Conservation (phyloP, 1,284 basidiomycete species). For the Prillingera fragicola region DNA sequence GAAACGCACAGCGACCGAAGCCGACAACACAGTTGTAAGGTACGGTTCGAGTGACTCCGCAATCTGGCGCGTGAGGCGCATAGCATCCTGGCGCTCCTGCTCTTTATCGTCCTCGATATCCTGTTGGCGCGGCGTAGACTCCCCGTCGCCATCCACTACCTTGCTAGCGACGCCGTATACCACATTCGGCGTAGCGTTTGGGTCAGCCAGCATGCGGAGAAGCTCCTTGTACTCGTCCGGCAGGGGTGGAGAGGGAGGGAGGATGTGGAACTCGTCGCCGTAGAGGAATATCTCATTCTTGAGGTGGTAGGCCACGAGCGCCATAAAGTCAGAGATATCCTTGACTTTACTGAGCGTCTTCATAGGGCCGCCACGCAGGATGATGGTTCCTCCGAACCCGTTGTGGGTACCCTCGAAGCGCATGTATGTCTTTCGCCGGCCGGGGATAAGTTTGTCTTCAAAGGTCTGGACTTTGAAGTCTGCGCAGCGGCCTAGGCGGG, state of each 20-base stretch:
- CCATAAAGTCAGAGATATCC: constrained; percentile 83
- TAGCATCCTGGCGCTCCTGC: constrained; percentile 58
- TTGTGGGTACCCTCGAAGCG: constrained; percentile 90
- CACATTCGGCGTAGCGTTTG: neutral
- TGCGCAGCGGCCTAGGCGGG: constrained; percentile 83
- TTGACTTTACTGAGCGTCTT: constrained; percentile 78
- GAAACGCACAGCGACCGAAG: constrained; percentile 82
- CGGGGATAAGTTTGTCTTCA: constrained; percentile 85
- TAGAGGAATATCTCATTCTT: constrained; percentile 92
- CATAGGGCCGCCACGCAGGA: constrained; percentile 82
- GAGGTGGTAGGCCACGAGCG: constrained; percentile 77
- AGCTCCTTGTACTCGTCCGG: constrained; percentile 35
- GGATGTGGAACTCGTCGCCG: constrained; percentile 82
- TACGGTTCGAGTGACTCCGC: constrained; percentile 76
- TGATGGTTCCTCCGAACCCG: constrained; percentile 89
- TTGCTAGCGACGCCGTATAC: neutral
- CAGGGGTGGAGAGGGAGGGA: constrained; percentile 53
- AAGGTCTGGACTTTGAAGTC: constrained; percentile 87
- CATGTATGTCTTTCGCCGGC: constrained; percentile 89
- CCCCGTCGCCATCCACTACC: neutral
- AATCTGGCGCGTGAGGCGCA: constrained; percentile 48
- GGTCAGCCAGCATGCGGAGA: constrained; percentile 24
- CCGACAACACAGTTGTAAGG: constrained; percentile 75
- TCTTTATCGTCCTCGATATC: constrained; percentile 63
- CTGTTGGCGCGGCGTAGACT: constrained; percentile 35